Evolutionary conservation across 2,329 filamentous ascomycete species (phyloP).

Genomic region (Lachnellula hyalina): DNA sequence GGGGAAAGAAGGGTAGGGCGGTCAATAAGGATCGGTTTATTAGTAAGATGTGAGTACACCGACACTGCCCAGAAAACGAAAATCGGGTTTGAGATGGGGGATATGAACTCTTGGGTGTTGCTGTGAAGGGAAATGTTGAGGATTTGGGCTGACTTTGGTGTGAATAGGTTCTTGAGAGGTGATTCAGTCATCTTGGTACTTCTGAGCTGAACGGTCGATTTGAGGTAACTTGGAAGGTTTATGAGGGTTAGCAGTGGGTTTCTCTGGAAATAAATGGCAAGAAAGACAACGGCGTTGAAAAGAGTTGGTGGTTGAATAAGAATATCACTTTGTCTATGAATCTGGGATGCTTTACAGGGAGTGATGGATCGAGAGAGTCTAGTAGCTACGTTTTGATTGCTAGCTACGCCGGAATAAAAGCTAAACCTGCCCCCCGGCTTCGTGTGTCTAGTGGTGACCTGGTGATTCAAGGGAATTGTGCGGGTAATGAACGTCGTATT

Average conservation of each 20-base stretch:
- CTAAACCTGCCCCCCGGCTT: too few relatives aligned
- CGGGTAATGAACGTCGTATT: too few relatives aligned
- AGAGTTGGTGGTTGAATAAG: slow-evolving; percentile 17
- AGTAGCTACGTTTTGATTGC: too few relatives aligned
- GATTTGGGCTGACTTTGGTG: slow-evolving; percentile 4
- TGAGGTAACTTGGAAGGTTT: slow-evolving; percentile 13
- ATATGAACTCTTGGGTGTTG: background rate
- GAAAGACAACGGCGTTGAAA: slow-evolving; percentile 25
- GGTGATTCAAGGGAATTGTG: too few relatives aligned
- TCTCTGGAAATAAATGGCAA: slow-evolving; percentile 18
- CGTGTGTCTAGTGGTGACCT: too few relatives aligned
- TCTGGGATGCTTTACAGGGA: background rate
- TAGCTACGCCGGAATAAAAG: too few relatives aligned
- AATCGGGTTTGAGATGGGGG: background rate
- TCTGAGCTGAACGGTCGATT: slow-evolving; percentile 27
- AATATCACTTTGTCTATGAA: slow-evolving; percentile 14
- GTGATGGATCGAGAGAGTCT: too few relatives aligned
- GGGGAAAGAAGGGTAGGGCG: slow-evolving; percentile 80
- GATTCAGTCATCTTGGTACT: slow-evolving; percentile 34
- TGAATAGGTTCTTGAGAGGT: slow-evolving; percentile 33
- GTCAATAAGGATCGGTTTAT: slow-evolving; percentile 99
- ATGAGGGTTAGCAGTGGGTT: slow-evolving; percentile 16
- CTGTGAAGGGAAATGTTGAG: background rate
- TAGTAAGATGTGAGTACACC: slow-evolving; percentile 76
- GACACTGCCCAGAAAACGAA: background rate